phyloP scores from a whole-genome alignment of 2,329 filamentous ascomycete species.

The Biscogniauxia marginata region DNA sequence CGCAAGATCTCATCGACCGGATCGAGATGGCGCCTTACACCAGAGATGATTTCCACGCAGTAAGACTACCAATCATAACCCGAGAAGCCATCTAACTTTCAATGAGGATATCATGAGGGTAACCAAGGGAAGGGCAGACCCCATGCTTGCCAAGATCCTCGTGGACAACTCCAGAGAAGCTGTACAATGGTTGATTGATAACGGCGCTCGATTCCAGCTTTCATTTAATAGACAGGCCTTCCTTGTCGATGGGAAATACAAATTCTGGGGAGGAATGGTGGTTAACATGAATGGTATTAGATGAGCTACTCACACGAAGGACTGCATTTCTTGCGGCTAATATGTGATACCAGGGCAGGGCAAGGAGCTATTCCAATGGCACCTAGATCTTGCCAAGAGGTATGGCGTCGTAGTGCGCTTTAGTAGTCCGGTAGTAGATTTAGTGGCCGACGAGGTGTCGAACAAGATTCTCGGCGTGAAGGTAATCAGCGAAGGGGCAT shows the following conservation, averaged over 20 bases:
- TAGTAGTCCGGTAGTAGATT: constrained; percentile 13
- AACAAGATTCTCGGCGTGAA: constrained; percentile 19
- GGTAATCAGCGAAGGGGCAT: constrained; percentile 11
- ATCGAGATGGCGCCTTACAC: constrained; percentile 62
- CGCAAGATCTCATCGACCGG: constrained; percentile 35
- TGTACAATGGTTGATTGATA: constrained; percentile 53
- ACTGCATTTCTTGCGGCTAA: no score
- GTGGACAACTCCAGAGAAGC: constrained; percentile 50
- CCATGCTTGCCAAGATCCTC: constrained; percentile 45
- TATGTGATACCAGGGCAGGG: constrained; percentile 15
- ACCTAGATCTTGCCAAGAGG: constrained; percentile 17
- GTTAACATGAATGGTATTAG: constrained; percentile 39
- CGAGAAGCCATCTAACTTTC: neutral
- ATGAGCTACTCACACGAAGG: no score
- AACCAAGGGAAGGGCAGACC: constrained; percentile 53
- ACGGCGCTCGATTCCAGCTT: constrained; percentile 58
- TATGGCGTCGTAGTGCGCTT: constrained; percentile 18
- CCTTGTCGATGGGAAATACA: constrained; percentile 56
- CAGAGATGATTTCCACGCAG: constrained; percentile 45
- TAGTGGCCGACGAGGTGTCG: constrained; percentile 16
- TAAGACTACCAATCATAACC: constrained; percentile 1
- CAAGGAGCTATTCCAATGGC: constrained; percentile 24
- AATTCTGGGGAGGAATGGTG: constrained; percentile 67
- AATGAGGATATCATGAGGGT: constrained; percentile 53
- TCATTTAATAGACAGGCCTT: constrained; percentile 67